A percentile compares a stretch with the other conserved stretches of the same genome.
Evolutionary conservation across 495 filamentous ascomycete genomes (phyloP).

Genomic region (Clohesyomyces aquaticus): DNA sequence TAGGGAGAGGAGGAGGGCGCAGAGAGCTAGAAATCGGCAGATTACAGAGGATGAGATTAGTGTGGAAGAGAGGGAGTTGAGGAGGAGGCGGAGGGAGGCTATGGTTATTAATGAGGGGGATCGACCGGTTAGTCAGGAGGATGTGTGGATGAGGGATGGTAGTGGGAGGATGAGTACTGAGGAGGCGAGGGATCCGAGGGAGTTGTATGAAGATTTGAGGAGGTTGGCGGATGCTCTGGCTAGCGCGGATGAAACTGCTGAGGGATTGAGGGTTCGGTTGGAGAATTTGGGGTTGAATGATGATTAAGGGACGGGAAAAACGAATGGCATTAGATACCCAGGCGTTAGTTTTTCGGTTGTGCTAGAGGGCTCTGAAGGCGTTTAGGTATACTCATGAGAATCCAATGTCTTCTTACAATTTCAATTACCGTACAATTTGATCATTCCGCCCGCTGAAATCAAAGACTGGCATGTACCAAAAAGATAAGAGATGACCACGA

Average conservation of each 20-base stretch:
- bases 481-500: too few relatives aligned
- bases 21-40: constrained; percentile 2
- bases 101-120: constrained; percentile 68
- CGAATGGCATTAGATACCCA: not conserved
- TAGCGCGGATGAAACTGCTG: not conserved
- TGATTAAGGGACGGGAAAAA: not conserved
- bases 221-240: not conserved
- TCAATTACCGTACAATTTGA: too few relatives aligned
- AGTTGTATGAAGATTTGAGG: not conserved
- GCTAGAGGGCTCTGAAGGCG: not conserved
- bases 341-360: not conserved
- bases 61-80: constrained; percentile 56
- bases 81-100: constrained; percentile 62
- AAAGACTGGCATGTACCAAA: too few relatives aligned
- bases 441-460: too few relatives aligned
- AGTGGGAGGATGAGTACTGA: constrained; percentile 24
- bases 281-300: not conserved
- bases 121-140: constrained; percentile 57
- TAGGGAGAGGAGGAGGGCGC: too few relatives aligned
- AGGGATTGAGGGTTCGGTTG: not conserved
- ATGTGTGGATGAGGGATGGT: constrained; percentile 50
- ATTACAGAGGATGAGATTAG: constrained; percentile 38
- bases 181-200: constrained; percentile 11
- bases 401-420: not conserved
- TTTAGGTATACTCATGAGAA: not conserved